Conservation (phyloP, 139 green algal species). For the Tetraselmis striata region DNA sequence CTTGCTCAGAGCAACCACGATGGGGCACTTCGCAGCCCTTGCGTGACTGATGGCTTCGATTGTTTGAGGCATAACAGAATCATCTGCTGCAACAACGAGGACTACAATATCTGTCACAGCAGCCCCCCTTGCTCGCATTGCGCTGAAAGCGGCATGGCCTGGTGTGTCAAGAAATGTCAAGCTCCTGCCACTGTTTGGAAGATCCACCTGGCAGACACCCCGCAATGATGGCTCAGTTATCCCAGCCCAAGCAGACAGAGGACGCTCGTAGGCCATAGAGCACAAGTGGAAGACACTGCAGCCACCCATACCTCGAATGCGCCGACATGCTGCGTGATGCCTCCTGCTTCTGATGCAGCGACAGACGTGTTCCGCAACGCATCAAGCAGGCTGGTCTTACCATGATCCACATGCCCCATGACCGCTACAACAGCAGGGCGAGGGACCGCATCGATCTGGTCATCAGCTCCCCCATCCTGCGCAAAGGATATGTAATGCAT, state of each 20-base stretch:
- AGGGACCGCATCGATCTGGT: background rate
- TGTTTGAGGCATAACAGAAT: conserved; percentile 88
- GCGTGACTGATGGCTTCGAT: conserved; percentile 70
- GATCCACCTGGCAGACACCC: background rate
- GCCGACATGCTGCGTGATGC: conserved; percentile 92
- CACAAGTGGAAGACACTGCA: no score
- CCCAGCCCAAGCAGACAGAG: no score
- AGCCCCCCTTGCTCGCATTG: conserved; percentile 80
- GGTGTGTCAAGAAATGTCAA: conserved; percentile 92
- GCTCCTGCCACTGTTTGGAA: conserved; percentile 8
- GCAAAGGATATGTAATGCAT: background rate
- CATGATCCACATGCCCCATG: background rate
- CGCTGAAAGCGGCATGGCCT: conserved; percentile 83
- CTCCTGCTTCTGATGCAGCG: conserved; percentile 81
- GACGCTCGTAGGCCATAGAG: no score
- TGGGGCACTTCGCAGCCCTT: conserved; percentile 48
- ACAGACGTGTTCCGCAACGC: conserved; percentile 73
- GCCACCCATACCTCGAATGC: conserved; percentile 84
- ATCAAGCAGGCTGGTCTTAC: conserved; percentile 80
- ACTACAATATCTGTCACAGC: conserved; percentile 76
- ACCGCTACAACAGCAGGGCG: background rate
- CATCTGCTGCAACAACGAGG: conserved; percentile 82
- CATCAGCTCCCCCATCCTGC: background rate
- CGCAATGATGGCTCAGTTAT: no score
- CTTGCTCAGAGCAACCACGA: conserved; percentile 89